Evolutionary conservation across 108 stramenopile species (phyloP).

Genomic region (Cylindrotheca closterium): DNA sequence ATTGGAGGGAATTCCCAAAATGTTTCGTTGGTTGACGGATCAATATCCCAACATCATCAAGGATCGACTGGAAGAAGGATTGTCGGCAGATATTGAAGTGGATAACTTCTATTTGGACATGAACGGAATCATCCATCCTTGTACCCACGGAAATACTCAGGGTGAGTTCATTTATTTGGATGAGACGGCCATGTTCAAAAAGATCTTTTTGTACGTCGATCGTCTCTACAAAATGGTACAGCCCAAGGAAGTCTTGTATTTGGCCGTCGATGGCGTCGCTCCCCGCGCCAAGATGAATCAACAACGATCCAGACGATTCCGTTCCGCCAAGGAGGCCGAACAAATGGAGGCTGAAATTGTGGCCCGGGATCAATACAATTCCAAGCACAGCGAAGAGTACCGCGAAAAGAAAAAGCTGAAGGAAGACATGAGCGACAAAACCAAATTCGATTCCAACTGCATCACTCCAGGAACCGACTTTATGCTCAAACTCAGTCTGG

Average conservation of each 20-base stretch:
- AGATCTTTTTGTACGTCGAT: slow-evolving; percentile 96
- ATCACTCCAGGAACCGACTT: slow-evolving; percentile 99
- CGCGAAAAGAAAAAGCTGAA: too few relatives aligned
- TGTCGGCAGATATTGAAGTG: slow-evolving; percentile 46
- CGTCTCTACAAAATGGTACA: slow-evolving; percentile 92
- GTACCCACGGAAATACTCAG: slow-evolving; percentile 91
- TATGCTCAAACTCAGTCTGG: slow-evolving; percentile 90
- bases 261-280: slow-evolving; percentile 99
- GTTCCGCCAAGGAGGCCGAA: slow-evolving; percentile 92
- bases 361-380: slow-evolving; percentile 60
- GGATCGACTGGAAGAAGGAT: slow-evolving; percentile 79
- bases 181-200: slow-evolving; percentile 97
- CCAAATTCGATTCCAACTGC: slow-evolving; percentile 96
- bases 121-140: slow-evolving; percentile 99
- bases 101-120: slow-evolving; percentile 99
- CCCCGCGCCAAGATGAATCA: slow-evolving; percentile 99
- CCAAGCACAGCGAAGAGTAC: slow-evolving; percentile 31
- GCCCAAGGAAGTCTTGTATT: slow-evolving; percentile 84
- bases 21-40: slow-evolving; percentile 99
- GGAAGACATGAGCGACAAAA: slow-evolving; percentile 25
- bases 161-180: slow-evolving; percentile 84
- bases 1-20: slow-evolving; percentile 94
- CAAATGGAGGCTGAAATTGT: slow-evolving; percentile 78
- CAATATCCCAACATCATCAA: slow-evolving; percentile 97
- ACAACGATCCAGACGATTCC: slow-evolving; percentile 97